Base-by-base conservation (phyloP, 176 grass and related monocot genomes). In the Lolium perenne region DNA sequence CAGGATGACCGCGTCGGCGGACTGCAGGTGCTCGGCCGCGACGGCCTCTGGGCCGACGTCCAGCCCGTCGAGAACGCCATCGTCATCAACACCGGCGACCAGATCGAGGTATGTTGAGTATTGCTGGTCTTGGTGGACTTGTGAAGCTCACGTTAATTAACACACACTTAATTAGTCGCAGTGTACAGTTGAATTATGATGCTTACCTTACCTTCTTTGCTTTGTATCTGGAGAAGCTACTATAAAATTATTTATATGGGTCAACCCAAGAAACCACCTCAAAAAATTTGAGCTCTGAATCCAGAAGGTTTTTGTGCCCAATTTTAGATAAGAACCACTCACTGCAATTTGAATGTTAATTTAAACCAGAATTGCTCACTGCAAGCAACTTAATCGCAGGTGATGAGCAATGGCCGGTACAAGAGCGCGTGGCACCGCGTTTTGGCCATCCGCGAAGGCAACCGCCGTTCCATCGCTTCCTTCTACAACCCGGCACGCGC, bases 81-180 rank as follows among this genome's bases (percentile, higher is more conserved):
- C 83, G 96, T 98, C 29, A 87, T 98, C 84, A 98, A 98, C 93
- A 98, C 91, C n/a, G 96, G 96, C 21, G 96, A 98, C 69, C 96
- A 98, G 86, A 91, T 98, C 45, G 96, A 98, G 91, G 89, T 54
- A 40, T 32, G 68, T 76, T 11, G 73, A 51, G 46, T 76, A 76
- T 54, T 54, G 74, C 49, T 76, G 49, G 74, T 76, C 74, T 63
- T 58, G 71, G 51, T 81, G 71, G 62, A 78, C 83, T 71, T 63
- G 83, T 76, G n/a, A 20, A 85, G 82, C 49, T 80, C 49, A 7
- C 69, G 76, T 85, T 81, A 66, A 74, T 81, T 81, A 81, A 66
- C 14, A 61, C 21, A 56, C 64, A 90, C 64, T 83, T 86, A 10
- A 83, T 79, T 83, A 79, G 9, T 77, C 12, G 2, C 4, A 17